Base-by-base conservation (phyloP, 1,284 basidiomycete genomes). In the Singerocomus inundabilis region DNA sequence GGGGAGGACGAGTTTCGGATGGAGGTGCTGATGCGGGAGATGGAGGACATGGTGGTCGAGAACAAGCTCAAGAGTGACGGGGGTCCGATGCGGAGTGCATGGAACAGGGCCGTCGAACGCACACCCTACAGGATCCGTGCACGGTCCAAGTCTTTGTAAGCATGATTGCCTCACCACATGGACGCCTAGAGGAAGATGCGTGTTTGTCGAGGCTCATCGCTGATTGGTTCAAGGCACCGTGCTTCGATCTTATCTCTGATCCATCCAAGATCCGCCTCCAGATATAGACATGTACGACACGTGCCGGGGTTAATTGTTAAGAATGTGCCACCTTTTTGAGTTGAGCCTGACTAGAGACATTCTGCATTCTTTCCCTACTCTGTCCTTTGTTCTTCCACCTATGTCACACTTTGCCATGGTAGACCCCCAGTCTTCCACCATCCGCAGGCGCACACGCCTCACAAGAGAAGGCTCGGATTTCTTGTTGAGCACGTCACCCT, bases 41-140 rank as follows among this genome's bases (percentile, higher is more conserved):
- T 86, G 74, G 79, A 82, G 62, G 71, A 79, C 34, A 74, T 87
- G 60, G 68, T 86, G 42, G 74, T 88, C 7, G 85, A 88, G 67
- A 70, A 70, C 33, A 77, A 76, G 56, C 67, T 88, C 28, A 78
- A 73, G 63, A 72, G 70, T 48, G 74, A 80, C 30, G 70, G 59
- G 1, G 82, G 80, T 4, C 82, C 82, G 13, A 69, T 85, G 48
- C 64, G 69, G 57, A 75, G 59, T 31, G 75, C 71, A 11, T 82
- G 80, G 77, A 71, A 80, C 48, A 63, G 50, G 1, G 75, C 75
- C 0, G 49, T 78, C 36, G 46, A 37, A 35, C 42, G 48, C 25
- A 46, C 8, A 10, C 16, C 24, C 3, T 3, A 10, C 5, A 6
- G 18, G 31, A 25, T 3, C n/a, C 64, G 64, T 46, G 59, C 66